Percentiles rank a stretch among this genome's conserved stretches.
Conservation (phyloP, 1,284 basidiomycete species). For the Pyrrhoderma lamaoense region DNA sequence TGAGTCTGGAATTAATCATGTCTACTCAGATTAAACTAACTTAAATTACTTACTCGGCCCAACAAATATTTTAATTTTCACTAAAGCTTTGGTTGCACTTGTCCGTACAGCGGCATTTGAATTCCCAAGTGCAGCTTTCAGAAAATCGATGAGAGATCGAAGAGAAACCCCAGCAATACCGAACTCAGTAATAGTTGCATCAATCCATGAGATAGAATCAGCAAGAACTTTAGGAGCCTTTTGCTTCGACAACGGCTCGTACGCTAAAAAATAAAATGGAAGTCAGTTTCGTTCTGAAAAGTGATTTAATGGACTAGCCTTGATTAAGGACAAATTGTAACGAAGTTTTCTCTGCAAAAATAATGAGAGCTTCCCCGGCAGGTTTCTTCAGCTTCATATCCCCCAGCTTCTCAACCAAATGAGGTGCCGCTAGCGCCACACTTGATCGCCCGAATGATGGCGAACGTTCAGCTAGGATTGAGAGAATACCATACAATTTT, state of each 20-base stretch:
- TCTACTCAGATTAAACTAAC: background rate
- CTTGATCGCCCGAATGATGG: conserved; percentile 84
- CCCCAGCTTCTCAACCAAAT: conserved; percentile 91
- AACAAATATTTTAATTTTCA: conserved; percentile 88
- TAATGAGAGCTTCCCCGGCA: conserved; percentile 79
- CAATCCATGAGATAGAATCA: conserved; percentile 88
- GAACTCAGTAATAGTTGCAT: conserved; percentile 85
- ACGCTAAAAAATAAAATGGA: conserved; percentile 51
- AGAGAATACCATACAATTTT: conserved; percentile 78
- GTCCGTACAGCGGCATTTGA: conserved; percentile 93
- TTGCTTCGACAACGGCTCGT: conserved; percentile 86
- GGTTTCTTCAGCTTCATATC: conserved; percentile 97
- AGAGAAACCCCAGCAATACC: conserved; percentile 85
- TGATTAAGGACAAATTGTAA: conserved; percentile 92
- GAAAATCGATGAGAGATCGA: conserved; percentile 81
- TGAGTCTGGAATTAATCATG: conserved; percentile 25
- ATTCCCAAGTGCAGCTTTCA: conserved; percentile 84
- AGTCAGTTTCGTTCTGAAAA: conserved; percentile 5
- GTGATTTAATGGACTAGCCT: conserved; percentile 44
- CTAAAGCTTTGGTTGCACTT: conserved; percentile 90
- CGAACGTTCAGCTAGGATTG: conserved; percentile 68
- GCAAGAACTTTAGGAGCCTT: conserved; percentile 98
- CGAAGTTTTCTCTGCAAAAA: conserved; percentile 89
- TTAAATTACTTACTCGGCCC: conserved; percentile 61
- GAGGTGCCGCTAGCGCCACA: conserved; percentile 76